phyloP scores from a whole-genome alignment of 1,284 basidiomycete genomes.

The Irpex lacteus region DNA sequence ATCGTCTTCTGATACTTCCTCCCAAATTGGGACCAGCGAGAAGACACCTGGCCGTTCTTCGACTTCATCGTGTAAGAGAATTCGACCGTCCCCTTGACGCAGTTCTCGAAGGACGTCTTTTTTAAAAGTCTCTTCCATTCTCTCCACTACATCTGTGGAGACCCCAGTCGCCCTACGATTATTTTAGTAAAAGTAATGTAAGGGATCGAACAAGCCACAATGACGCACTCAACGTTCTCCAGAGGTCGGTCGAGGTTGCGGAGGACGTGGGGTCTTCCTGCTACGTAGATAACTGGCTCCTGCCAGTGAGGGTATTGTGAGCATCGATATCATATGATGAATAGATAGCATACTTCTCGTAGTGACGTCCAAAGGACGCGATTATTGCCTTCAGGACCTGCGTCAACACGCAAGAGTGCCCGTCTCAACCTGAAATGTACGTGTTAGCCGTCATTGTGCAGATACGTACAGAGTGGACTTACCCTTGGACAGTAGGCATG shows the following conservation, averaged over 20 bases:
- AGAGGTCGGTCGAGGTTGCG: constrained; percentile 88
- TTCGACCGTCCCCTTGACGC: constrained; percentile 68
- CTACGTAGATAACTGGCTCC: constrained; percentile 94
- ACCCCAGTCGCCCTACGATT: constrained; percentile 84
- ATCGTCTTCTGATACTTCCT: constrained; percentile 79
- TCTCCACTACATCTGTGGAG: constrained; percentile 88
- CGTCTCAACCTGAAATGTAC: constrained; percentile 61
- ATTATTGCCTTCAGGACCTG: constrained; percentile 69
- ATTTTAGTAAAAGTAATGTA: not conserved
- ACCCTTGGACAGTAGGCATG: constrained; percentile 89
- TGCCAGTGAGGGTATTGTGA: too few species aligned
- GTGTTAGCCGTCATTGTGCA: not conserved
- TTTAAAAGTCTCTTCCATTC: constrained; percentile 91
- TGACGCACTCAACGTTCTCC: constrained; percentile 86
- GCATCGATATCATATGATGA: not conserved
- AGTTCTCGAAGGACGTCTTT: constrained; percentile 87
- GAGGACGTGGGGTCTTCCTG: constrained; percentile 89
- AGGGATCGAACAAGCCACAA: not conserved
- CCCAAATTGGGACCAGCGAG: constrained; percentile 87
- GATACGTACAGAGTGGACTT: constrained; percentile 19
- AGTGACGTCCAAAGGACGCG: constrained; percentile 89
- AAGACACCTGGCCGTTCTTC: constrained; percentile 92
- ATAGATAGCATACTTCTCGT: constrained; percentile 58
- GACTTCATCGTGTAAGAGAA: constrained; percentile 94
- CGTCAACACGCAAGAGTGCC: constrained; percentile 81